Conservation (phyloP, 257 asterid genomes). For the Salvia rosmarinus region DNA sequence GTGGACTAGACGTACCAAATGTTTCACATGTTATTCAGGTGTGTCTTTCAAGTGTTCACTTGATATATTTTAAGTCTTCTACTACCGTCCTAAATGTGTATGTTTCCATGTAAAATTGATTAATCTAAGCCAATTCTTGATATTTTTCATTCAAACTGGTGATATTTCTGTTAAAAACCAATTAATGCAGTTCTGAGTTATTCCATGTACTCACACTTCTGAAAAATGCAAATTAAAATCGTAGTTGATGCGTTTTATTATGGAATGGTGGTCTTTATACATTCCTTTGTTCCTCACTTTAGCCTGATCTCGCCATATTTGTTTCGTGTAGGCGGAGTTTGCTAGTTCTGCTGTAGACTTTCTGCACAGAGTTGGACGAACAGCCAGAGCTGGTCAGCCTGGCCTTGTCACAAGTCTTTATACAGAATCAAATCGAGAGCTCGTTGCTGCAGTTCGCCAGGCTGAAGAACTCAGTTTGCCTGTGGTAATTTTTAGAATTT, state of each 20-base stretch:
- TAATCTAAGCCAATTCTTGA: not conserved
- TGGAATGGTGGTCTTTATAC: not conserved
- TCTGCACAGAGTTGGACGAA: conserved; percentile 95
- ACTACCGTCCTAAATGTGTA: not conserved
- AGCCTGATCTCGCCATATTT: conserved; percentile 19
- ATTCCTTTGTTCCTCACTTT: not conserved
- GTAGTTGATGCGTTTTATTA: not conserved
- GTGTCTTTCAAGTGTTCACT: not conserved
- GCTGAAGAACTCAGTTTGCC: conserved; percentile 72
- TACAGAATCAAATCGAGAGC: conserved; percentile 67
- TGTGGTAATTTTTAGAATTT: conserved; percentile 60
- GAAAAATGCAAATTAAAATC: too few relatives aligned
- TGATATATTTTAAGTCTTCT: not conserved
- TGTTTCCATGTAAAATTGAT: not conserved
- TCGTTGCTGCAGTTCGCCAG: conserved; percentile 84
- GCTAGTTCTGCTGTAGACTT: conserved; percentile 92
- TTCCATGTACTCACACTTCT: not conserved
- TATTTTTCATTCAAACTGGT: not conserved
- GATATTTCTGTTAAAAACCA: not conserved
- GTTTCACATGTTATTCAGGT: conserved; percentile 97
- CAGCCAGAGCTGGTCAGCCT: conserved; percentile 93
- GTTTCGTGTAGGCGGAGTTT: conserved; percentile 77
- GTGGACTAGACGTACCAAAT: conserved; percentile 90
- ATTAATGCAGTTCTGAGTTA: conserved; percentile 15
- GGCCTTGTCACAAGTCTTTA: conserved; percentile 90